phyloP scores from a whole-genome alignment of 257 asterid genomes.

The Przewalskia tangutica region DNA sequence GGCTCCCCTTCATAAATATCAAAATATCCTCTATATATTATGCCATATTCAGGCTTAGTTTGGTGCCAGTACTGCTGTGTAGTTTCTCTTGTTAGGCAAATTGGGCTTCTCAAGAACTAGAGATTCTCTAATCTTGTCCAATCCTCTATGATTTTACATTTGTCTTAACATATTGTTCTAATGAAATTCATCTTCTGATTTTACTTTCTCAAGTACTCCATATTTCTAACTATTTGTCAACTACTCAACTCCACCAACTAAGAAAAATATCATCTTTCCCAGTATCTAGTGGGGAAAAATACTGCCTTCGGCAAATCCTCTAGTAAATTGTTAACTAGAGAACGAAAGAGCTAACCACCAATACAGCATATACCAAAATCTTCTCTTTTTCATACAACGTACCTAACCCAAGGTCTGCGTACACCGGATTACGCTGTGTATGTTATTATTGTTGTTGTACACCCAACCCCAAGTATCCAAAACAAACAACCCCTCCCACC shows the following conservation, averaged over 20 bases:
- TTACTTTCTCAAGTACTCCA: not conserved
- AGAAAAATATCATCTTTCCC: not conserved
- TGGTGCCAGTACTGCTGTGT: not conserved
- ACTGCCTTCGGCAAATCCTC: no score
- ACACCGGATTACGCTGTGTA: not conserved
- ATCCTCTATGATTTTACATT: not conserved
- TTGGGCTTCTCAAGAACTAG: not conserved
- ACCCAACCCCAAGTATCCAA: not conserved
- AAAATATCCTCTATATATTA: not conserved
- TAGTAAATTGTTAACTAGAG: no score
- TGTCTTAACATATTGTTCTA: not conserved
- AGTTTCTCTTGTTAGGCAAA: not conserved
- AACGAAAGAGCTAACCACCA: no score
- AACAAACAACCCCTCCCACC: not conserved
- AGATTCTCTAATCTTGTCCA: not conserved
- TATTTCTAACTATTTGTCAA: not conserved
- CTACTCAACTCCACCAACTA: not conserved
- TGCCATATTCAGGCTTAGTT: not conserved
- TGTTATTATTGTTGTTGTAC: no score
- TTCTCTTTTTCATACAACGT: not conserved
- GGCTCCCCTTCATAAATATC: no score
- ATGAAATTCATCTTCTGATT: not conserved
- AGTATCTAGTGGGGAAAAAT: not conserved
- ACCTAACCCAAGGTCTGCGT: not conserved
- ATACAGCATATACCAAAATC: no score